Conservation (phyloP, 2,329 filamentous ascomycete species). For the Aspergillus melleus region DNA sequence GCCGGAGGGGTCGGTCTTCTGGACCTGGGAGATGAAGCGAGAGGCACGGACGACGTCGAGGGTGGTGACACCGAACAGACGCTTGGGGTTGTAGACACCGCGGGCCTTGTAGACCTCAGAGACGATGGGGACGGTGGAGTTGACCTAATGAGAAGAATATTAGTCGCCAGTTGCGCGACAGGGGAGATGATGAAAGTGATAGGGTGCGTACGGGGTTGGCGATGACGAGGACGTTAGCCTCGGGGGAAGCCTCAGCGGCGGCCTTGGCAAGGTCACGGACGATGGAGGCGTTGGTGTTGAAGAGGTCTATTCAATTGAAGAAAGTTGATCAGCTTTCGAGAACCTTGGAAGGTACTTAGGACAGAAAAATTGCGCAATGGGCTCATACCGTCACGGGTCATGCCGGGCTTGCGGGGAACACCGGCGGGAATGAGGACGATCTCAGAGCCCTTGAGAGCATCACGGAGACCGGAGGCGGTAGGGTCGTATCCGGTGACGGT, state of each 20-base stretch:
- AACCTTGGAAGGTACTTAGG: background rate
- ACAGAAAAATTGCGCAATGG: background rate
- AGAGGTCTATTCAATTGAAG: slow-evolving; percentile 67
- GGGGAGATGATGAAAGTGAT: background rate
- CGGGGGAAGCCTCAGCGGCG: slow-evolving; percentile 79
- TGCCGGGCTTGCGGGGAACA: slow-evolving; percentile 98
- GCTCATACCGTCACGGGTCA: slow-evolving; percentile 83
- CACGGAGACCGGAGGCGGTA: slow-evolving; percentile 70
- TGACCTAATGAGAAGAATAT: slow-evolving; percentile 58
- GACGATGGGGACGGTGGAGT: slow-evolving; percentile 98
- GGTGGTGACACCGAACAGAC: slow-evolving; percentile 98
- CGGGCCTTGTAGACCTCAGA: slow-evolving; percentile 94
- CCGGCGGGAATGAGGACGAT: slow-evolving; percentile 97
- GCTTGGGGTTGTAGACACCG: slow-evolving; percentile 98
- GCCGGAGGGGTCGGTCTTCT: slow-evolving; percentile 82
- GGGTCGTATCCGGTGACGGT: slow-evolving; percentile 86
- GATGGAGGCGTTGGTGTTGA: slow-evolving; percentile 99
- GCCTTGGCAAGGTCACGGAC: slow-evolving; percentile 98
- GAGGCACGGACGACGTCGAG: slow-evolving; percentile 97
- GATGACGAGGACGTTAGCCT: slow-evolving; percentile 96
- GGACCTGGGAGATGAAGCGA: slow-evolving; percentile 95
- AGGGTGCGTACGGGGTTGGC: slow-evolving; percentile 74
- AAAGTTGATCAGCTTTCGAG: background rate
- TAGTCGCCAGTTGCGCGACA: slow-evolving; percentile 1
- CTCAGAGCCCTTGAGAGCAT: slow-evolving; percentile 81